phyloP scores from a whole-genome alignment of 2,329 filamentous ascomycete genomes.

The Penicillium verrucosum region DNA sequence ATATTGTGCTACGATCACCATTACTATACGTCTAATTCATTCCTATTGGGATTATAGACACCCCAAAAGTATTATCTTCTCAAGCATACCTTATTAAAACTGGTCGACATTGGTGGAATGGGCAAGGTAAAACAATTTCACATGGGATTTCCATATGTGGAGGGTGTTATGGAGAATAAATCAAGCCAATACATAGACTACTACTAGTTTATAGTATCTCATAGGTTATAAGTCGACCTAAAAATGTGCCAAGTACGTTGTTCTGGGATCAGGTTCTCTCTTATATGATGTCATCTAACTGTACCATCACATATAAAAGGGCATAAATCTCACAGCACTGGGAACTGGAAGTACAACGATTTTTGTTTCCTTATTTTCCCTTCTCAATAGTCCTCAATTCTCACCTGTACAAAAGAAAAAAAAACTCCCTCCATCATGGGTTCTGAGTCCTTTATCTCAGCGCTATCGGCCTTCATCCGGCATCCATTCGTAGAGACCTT shows the following conservation, averaged over 20 bases:
- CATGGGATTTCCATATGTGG: not conserved
- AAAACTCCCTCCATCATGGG: not conserved
- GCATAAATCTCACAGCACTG: not conserved
- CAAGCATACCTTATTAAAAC: not conserved
- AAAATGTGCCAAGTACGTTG: not conserved
- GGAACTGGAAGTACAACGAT: not conserved
- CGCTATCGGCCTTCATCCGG: conserved; percentile 22
- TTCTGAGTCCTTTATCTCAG: conserved; percentile 7
- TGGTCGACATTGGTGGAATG: not conserved
- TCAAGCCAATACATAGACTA: not conserved
- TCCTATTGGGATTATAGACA: not conserved
- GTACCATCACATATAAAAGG: not conserved
- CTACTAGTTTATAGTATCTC: too few species aligned
- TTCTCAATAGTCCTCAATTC: not conserved
- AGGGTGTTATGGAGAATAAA: not conserved
- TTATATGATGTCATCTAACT: not conserved
- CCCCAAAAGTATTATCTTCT: not conserved
- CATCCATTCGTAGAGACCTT: conserved; percentile 33
- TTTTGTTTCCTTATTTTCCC: not conserved
- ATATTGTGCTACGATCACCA: not conserved
- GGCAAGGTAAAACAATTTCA: not conserved
- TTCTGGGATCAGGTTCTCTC: not conserved
- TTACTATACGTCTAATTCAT: fast-evolving
- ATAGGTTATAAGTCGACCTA: not conserved
- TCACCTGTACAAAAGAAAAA: not conserved